A percentile compares a stretch with the other conserved stretches of the same genome.
phyloP scores from a whole-genome alignment of 495 filamentous ascomycete species.

The Penicillium malachiteum region DNA sequence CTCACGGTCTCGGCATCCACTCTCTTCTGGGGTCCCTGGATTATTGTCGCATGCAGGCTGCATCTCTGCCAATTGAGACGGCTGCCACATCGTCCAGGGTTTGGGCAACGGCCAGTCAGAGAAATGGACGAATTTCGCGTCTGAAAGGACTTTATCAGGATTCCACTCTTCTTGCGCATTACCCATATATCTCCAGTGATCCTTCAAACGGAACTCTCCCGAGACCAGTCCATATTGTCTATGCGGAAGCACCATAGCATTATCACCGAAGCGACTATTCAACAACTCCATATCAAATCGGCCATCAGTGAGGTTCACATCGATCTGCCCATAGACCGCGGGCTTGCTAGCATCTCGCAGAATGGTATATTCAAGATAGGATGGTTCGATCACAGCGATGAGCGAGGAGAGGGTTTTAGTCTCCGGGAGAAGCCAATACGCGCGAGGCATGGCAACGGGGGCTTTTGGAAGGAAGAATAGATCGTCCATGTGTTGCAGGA shows the following conservation, averaged over 20 bases:
- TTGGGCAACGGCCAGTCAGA: slow-evolving; percentile 80
- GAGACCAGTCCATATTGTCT: slow-evolving; percentile 67
- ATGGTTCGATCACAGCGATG: slow-evolving; percentile 65
- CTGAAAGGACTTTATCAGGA: slow-evolving; percentile 56
- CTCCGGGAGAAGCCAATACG: slow-evolving; percentile 66
- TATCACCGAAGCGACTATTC: slow-evolving; percentile 65
- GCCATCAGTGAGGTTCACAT: slow-evolving; percentile 29
- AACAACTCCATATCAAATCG: slow-evolving; percentile 73
- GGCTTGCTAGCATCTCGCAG: slow-evolving; percentile 43
- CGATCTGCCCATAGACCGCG: slow-evolving; percentile 36
- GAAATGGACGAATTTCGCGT: slow-evolving; percentile 79
- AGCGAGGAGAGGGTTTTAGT: slow-evolving; percentile 57
- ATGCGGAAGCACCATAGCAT: slow-evolving; percentile 72
- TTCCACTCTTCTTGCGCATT: slow-evolving; percentile 66
- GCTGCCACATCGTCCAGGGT: slow-evolving; percentile 65
- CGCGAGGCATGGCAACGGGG: slow-evolving; percentile 63
- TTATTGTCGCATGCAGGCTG: slow-evolving; percentile 59
- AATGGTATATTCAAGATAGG: slow-evolving; percentile 50
- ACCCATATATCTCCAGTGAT: slow-evolving; percentile 64
- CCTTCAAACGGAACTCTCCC: slow-evolving; percentile 64
- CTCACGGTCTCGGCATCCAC: slow-evolving; percentile 61
- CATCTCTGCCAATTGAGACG: slow-evolving; percentile 50
- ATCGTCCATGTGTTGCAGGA: slow-evolving; percentile 68
- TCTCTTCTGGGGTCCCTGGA: slow-evolving; percentile 42
- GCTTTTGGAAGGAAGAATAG: slow-evolving; percentile 67